Evolutionary conservation across 2,329 filamentous ascomycete species (phyloP), one percentile per base, ranked within the genome.

Genomic region (Huntiella bhutanensis): DNA sequence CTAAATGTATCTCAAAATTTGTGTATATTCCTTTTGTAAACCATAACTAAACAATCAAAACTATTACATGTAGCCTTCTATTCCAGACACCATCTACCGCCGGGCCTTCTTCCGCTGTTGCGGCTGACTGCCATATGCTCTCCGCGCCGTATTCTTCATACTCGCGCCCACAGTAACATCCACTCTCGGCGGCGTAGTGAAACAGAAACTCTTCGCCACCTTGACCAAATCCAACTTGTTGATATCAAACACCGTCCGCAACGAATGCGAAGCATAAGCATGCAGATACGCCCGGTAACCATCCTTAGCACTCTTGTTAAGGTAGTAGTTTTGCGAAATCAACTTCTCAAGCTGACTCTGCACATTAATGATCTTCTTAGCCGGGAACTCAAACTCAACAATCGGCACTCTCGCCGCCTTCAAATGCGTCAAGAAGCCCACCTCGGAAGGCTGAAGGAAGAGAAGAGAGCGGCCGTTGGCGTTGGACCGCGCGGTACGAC

Each of bases 351-450:
- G 74, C 62, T 95, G 86, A 56, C 82, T 77, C 66, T 92, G 80
- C 54, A 93, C 78, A 57, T 92, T 91, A 56, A 88, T 69, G 53
- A 98, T 84, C 70, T 93, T 94, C 66, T 83, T 87, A 48, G 77
- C 69, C 1, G 88, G 88, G 58, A 98, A 91, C 58, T 96, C 88
- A 57, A 94, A 96, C 63, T 98, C 91, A 22, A 93, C 84, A 5
- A 98, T 79, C 2, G 91, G 91, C 1, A 98, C 87, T 51, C 85
- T 77, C 11, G 87, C 86, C 45, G 86, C 82, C 64, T 93, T 92
- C 52, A 98, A 72, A 58, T 95, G 83, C 48, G 80, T 80, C 43
- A 98, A 67, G 69, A 98, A 96, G 19, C 87, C 88, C 13, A 94
- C 77, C 63, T 98, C 91, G 50, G 73, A 80, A 1, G 91, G 91